phyloP scores from a whole-genome alignment of 805 yeast genomes.

The Helenozyma baotianmanensis region DNA sequence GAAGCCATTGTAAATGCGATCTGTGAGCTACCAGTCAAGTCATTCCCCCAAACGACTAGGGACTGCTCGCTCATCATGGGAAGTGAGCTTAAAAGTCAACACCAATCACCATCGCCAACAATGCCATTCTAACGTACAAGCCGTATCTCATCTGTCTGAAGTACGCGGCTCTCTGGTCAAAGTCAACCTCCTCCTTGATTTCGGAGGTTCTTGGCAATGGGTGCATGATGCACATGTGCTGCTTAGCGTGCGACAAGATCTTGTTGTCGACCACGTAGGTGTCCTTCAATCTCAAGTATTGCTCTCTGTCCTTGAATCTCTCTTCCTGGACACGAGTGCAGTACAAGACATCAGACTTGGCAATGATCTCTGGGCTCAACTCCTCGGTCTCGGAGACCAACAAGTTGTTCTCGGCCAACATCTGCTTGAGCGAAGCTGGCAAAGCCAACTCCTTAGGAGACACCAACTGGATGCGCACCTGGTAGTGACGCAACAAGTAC shows the following conservation, averaged over 20 bases:
- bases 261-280: constrained; percentile 89
- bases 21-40: too few relatives aligned
- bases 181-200: constrained; percentile 96
- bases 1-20: too few relatives aligned
- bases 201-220: constrained; percentile 97
- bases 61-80: background rate
- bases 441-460: constrained; percentile 83
- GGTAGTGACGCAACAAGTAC: constrained; percentile 84
- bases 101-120: constrained; percentile 96
- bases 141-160: constrained; percentile 99
- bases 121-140: constrained; percentile 96
- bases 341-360: constrained; percentile 90
- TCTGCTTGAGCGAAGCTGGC: constrained; percentile 69
- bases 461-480: constrained; percentile 87
- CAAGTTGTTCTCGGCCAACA: constrained; percentile 64
- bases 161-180: constrained; percentile 98
- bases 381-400: constrained; percentile 67
- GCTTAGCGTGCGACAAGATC: constrained; percentile 87
- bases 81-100: constrained; percentile 57
- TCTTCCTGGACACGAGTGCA: constrained; percentile 98
- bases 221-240: constrained; percentile 98
- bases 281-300: constrained; percentile 86
- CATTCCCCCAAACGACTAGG: constrained; percentile 18
- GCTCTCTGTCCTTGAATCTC: constrained; percentile 71
- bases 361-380: constrained; percentile 79